Conservation (phyloP, 805 yeast genomes). For the Kluyveromyces lactis region DNA sequence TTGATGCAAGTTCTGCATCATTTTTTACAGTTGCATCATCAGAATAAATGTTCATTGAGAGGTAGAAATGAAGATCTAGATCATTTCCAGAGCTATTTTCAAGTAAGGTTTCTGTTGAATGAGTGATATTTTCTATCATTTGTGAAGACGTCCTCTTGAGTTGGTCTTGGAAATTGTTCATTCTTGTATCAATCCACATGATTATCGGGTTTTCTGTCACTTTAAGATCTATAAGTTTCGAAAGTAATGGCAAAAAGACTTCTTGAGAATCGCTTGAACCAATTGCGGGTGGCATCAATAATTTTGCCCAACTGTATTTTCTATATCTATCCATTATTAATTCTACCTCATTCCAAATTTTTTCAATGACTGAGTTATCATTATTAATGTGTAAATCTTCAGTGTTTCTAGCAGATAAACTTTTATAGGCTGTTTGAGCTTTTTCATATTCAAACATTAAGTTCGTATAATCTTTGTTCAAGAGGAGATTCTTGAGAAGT, state of each 20-base stretch:
- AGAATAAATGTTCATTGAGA: conserved; percentile 21
- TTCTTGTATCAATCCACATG: conserved; percentile 51
- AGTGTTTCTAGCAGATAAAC: conserved; percentile 9
- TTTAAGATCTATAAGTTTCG: conserved; percentile 56
- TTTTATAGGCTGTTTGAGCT: conserved; percentile 31
- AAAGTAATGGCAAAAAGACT: conserved; percentile 36
- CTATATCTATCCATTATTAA: conserved; percentile 46
- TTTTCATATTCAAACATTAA: conserved; percentile 49
- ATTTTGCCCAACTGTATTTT: conserved; percentile 41
- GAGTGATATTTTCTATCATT: conserved; percentile 32
- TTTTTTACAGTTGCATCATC: conserved; percentile 6
- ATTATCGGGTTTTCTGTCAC: conserved; percentile 55
- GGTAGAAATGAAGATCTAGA: conserved; percentile 29
- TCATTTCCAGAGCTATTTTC: conserved; percentile 25
- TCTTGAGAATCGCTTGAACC: conserved; percentile 16
- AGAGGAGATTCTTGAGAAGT: conserved; percentile 34
- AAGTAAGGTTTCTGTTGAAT: conserved; percentile 34
- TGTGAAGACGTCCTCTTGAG: conserved; percentile 37
- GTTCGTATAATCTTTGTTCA: conserved; percentile 46
- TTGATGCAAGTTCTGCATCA: conserved; percentile 5
- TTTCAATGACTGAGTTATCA: conserved; percentile 34
- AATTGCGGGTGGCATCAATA: conserved; percentile 23
- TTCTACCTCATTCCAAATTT: conserved; percentile 52
- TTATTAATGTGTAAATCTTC: conserved; percentile 16
- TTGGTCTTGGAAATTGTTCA: conserved; percentile 31